phyloP scores from a whole-genome alignment of 2,329 filamentous ascomycete genomes.

The Ceratocystis cacaofunesta region DNA sequence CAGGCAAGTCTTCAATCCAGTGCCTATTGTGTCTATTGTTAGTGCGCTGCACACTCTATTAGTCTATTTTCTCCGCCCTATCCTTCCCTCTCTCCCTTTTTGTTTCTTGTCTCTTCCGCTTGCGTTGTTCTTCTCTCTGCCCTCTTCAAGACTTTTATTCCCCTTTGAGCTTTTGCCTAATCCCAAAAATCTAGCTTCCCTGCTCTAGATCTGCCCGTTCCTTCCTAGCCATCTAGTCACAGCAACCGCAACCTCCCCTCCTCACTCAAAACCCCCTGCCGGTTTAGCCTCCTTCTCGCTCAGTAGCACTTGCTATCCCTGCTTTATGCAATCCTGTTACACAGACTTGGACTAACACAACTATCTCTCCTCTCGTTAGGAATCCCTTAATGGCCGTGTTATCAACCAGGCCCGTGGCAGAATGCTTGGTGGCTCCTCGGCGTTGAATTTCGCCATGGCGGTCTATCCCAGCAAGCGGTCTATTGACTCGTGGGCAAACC shows the following conservation, averaged over 20 bases:
- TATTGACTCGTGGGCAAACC: conserved; percentile 20
- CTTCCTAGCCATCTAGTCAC: not conserved
- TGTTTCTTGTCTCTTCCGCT: conserved; percentile 2
- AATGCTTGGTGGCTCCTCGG: conserved; percentile 42
- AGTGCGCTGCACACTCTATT: not conserved
- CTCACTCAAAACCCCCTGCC: not conserved
- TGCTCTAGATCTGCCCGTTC: not conserved
- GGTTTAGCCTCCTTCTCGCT: not conserved
- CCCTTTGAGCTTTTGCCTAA: not conserved
- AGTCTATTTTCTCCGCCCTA: not conserved
- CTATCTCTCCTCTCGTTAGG: not conserved
- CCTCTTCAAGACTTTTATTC: not conserved
- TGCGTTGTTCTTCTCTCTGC: not conserved
- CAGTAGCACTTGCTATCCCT: not conserved
- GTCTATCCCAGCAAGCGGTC: conserved; percentile 12
- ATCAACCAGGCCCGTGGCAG: conserved; percentile 34
- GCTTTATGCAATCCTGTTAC: not conserved
- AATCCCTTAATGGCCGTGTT: conserved; percentile 17
- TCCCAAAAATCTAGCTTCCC: not conserved
- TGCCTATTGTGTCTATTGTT: not conserved
- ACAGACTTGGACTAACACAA: conserved; percentile 8
- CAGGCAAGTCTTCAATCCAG: conserved; percentile 5
- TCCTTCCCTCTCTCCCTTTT: conserved; percentile 1
- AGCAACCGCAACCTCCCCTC: not conserved
- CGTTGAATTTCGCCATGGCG: conserved; percentile 43